Base-by-base conservation (phyloP, 2,329 filamentous ascomycete species). In the Colletotrichum musicola region DNA sequence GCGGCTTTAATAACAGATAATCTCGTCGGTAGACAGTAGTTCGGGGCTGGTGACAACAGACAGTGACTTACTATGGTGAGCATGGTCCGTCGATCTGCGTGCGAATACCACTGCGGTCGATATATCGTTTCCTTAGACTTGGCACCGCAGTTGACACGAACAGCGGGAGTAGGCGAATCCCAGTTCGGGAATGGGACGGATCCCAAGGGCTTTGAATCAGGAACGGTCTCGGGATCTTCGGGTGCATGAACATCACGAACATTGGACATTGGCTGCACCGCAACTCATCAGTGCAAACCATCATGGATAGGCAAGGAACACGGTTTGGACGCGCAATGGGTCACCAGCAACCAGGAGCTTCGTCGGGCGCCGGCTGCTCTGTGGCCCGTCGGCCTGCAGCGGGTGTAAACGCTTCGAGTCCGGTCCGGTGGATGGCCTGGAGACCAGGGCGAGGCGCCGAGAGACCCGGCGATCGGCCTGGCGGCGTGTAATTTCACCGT, bases 191-290 rank as follows among this genome's bases (percentile, higher is more conserved):
- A 35, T 53, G 18, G 35, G 59, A 38, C 18, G 49, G 22, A 62
- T 53, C 46, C 60, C 25, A 42, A 44, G 49, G 47, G 12, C 46
- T 46, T 46, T 50, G 62, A 69, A 55, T 65, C 62, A 65, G 30
- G 56, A 61, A 65, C 42, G 42, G 62, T 69, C 66, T 69, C 64
- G 66, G 50, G 55, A 59, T 20, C 55, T 69, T 69, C 62, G 66
- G 55, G 20, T 53, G 65, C 66, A 65, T 69, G 56, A 64, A 58
- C 50, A 44, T 53, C 42, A 58, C 44, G 51, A 57, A 51, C 47
- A 56, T 63, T 27, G 30, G 50, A 38, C 59, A 18, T 25, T 25
- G 22, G 22, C 60, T 35, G 50, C 50, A 42, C 44, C 30, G 20
- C 50, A 38, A 22, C 30, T 35, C 30, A n/a, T 16, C 20, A 20